Evolutionary conservation across 805 yeast species (phyloP).

Genomic region (Scheffersomyces coipomensis): DNA sequence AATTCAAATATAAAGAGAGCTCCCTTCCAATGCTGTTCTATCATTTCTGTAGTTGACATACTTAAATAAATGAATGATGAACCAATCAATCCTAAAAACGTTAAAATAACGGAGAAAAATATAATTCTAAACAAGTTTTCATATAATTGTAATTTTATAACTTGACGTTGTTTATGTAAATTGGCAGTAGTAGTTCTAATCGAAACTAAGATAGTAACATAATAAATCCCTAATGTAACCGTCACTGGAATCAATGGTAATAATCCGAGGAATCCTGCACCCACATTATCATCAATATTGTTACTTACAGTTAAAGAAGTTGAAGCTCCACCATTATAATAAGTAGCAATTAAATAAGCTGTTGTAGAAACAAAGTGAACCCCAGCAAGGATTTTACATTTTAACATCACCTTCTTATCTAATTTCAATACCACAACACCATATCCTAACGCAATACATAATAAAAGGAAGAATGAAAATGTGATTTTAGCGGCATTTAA

Average conservation of each 20-base stretch:
- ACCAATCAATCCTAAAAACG: conserved; percentile 68
- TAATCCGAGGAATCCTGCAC: conserved; percentile 46
- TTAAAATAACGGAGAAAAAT: conserved; percentile 64
- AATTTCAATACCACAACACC: conserved; percentile 90
- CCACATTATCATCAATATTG: conserved; percentile 49
- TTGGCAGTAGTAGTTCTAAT: conserved; percentile 72
- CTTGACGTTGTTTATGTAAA: conserved; percentile 82
- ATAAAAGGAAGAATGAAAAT: conserved; percentile 80
- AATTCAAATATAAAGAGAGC: conserved; percentile 87
- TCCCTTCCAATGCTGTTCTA: conserved; percentile 89
- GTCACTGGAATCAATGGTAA: conserved; percentile 71
- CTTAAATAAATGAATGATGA: conserved; percentile 70
- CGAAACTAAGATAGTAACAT: conserved; percentile 70
- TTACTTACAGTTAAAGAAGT: conserved; percentile 19
- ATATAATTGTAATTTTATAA: conserved; percentile 87
- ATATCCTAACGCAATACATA: conserved; percentile 87
- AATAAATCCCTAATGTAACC: conserved; percentile 67
- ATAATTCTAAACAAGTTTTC: conserved; percentile 72
- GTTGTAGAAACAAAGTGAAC: conserved; percentile 35
- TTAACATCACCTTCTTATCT: conserved; percentile 71
- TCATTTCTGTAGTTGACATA: conserved; percentile 70
- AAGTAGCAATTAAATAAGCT: conserved; percentile 33
- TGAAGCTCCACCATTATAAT: conserved; percentile 25
- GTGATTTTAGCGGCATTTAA: conserved; percentile 80
- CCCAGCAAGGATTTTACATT: conserved; percentile 42